Evolutionary conservation across 257 asterid species (phyloP), one percentile per base, ranked within the genome.

Genomic region (Salvia rosmarinus): DNA sequence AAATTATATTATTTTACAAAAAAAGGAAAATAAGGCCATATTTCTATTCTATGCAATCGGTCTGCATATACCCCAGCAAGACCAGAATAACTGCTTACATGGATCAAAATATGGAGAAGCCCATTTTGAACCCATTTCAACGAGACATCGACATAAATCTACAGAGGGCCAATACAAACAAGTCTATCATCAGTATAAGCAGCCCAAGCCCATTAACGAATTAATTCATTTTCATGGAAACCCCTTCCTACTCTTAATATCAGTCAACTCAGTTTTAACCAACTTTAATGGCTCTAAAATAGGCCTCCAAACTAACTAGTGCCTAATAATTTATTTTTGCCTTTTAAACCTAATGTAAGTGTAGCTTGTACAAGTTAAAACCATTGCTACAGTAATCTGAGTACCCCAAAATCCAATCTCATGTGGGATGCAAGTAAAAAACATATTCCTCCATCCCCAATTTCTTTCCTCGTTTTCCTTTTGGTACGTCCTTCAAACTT

Each of bases 1-100:
- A 21, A 21, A 8, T 54, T 20, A 20, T 52, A 21, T 52, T 32
- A 23, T n/a, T n/a, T n/a, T 56, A 13, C 42, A 57, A 13, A 25
- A 56, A 7, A 14, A 0, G 20, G 14, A 4, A 56, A 56, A 10
- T 21, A 4, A 1, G 37, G 62, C 3, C 9, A 56, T 23, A 16
- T 42, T 30, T 58, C 16, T 30, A 58, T 30, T n/a, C 7, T 58
- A 16, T 58, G 64, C 43, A 58, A 58, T 16, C 9, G 2, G 3
- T 16, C 44, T 5, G 25, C 23, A 20, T 9, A 13, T 0, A 0
- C 9, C 63, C 2, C 9, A 57, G 20, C 14, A 58, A 58, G 23
- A 34, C 44, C 20, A 25, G 43, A 58, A 58, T 58, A 23, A 13
- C 64, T 58, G 23, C 64, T 4, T 58, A n/a, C 63, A 57, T 57